These are phyloP conservation scores for Dissophora globulifera DNA, from an alignment of 192 early-diverging fungal species.

Conservation along the genomic window DNA sequence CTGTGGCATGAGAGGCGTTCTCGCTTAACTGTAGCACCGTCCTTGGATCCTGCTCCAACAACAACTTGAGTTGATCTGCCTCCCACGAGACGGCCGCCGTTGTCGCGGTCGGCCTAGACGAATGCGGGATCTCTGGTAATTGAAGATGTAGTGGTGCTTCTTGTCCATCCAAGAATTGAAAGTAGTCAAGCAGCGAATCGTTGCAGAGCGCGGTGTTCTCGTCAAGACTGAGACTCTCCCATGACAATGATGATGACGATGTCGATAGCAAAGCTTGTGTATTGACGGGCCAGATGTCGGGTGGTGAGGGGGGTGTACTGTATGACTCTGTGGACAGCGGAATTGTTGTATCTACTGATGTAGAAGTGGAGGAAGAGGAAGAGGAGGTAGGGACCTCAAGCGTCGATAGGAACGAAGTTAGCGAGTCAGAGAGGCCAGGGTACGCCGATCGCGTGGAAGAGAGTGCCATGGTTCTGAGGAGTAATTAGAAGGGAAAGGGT, in stretches of 20 bases:
- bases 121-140: no score
- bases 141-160: not conserved
- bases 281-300: no score
- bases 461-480: conserved; percentile 16
- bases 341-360: no score
- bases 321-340: no score
- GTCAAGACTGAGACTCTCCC: no score
- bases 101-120: no score
- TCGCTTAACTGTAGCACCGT: no score
- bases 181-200: not conserved
- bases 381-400: not conserved
- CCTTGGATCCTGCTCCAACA: conserved; percentile 2
- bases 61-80: conserved; percentile 7
- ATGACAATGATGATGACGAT: no score
- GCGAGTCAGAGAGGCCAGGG: conserved; percentile 1
- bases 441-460: conserved; percentile 7
- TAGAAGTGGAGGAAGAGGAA: not conserved
- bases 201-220: no score
- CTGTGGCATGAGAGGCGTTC: not conserved
- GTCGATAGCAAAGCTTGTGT: no score
- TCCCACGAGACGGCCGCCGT: conserved; percentile 1
- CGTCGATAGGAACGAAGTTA: conserved; percentile 24
- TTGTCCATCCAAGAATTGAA: not conserved
- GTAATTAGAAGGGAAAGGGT: not conserved
- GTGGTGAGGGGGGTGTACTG: no score